Evolutionary conservation across 1,284 basidiomycete genomes (phyloP).

Genomic region (Naganishia cerealis): DNA sequence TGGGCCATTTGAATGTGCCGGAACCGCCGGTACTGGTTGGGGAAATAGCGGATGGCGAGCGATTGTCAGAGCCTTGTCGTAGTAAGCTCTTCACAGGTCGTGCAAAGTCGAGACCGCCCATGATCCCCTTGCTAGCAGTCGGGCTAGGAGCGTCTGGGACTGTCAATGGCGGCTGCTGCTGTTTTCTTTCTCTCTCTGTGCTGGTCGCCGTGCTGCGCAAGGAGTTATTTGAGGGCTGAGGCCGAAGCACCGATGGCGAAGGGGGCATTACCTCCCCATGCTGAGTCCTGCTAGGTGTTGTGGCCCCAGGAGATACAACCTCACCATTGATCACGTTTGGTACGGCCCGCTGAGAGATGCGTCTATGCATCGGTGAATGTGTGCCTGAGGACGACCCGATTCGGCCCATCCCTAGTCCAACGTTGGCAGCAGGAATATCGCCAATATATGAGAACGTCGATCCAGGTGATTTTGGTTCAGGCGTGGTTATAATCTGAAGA

Average conservation of each 20-base stretch:
- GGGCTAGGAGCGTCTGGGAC: constrained; percentile 9
- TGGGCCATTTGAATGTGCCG: constrained; percentile 6
- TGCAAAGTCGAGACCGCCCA: neutral
- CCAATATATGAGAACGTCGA: constrained; percentile 17
- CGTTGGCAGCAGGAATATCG: neutral
- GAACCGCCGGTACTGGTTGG: constrained; percentile 1
- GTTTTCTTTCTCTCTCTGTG: neutral
- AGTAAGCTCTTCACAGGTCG: constrained; percentile 10
- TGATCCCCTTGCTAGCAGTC: neutral
- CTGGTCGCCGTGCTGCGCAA: neutral
- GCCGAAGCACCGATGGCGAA: neutral
- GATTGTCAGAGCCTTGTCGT: constrained; percentile 9
- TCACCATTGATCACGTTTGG: neutral
- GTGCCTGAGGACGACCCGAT: constrained; percentile 16
- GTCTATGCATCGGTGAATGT: constrained; percentile 24
- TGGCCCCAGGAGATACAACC: constrained; percentile 7
- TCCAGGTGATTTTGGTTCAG: constrained; percentile 18
- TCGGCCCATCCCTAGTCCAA: constrained; percentile 16
- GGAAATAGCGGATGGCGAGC: constrained; percentile 16
- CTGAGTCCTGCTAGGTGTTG: neutral
- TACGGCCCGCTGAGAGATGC: constrained; percentile 9
- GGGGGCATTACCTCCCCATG: neutral
- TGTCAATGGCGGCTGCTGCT: neutral
- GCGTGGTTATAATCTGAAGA: constrained; percentile 8
- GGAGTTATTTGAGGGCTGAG: constrained; percentile 1